Conservation (phyloP, 176 grass and related monocot species). For the Musa itinerans region DNA sequence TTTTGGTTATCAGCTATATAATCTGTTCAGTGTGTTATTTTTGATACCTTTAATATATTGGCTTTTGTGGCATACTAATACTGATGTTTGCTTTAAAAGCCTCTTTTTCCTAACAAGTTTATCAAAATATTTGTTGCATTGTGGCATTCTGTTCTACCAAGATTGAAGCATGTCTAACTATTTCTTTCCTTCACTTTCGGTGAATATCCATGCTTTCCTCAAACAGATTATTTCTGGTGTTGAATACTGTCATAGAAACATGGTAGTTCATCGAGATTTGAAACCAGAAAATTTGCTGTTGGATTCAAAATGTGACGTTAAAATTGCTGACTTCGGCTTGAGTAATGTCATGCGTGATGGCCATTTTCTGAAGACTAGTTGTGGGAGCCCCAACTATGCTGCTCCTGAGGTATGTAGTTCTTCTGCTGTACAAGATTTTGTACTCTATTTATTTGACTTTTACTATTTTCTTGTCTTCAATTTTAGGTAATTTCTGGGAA, state of each 20-base stretch:
- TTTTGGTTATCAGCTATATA: too few relatives aligned
- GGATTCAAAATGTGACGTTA: conserved; percentile 89
- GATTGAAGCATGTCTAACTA: not conserved
- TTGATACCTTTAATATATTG: not conserved
- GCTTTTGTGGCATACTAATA: not conserved
- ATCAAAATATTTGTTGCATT: not conserved
- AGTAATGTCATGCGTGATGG: conserved; percentile 98
- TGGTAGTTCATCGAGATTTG: conserved; percentile 97
- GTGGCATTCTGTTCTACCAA: not conserved
- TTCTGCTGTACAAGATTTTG: not conserved
- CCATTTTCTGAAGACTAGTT: conserved; percentile 98
- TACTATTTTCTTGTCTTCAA: not conserved
- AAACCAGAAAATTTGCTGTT: conserved; percentile 92
- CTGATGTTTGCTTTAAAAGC: not conserved
- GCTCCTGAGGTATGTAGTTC: conserved; percentile 69
- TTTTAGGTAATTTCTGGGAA: conserved; percentile 77
- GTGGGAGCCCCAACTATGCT: conserved; percentile 93
- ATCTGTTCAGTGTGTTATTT: too few relatives aligned
- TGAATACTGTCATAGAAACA: conserved; percentile 96
- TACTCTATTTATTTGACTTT: conserved; percentile 9
- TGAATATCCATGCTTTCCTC: conserved; percentile 12
- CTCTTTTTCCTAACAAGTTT: too few relatives aligned
- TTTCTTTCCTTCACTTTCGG: not conserved
- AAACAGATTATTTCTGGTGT: conserved; percentile 78
- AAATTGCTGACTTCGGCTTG: conserved; percentile 96